These are phyloP conservation scores for Chalaropsis thielavioides DNA, from an alignment of 2,329 filamentous ascomycete species.

Conservation along the genomic window DNA sequence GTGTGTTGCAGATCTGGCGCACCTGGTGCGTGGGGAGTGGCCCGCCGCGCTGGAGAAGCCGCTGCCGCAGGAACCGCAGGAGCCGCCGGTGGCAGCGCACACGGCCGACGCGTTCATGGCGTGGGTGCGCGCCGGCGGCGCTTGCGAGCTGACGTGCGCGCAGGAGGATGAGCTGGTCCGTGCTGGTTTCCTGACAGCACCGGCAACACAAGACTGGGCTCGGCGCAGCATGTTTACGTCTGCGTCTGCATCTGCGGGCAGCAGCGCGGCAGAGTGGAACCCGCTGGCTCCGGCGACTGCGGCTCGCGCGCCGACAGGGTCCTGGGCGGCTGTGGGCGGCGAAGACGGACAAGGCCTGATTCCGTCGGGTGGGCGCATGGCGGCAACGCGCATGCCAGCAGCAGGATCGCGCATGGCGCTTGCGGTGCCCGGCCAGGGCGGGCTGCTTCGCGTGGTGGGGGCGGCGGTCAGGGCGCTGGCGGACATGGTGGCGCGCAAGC, in stretches of 20 bases:
- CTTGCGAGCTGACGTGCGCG: conserved; percentile 26
- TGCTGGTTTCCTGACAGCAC: conserved; percentile 51
- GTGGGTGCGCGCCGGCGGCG: conserved; percentile 20
- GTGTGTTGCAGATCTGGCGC: conserved; percentile 37
- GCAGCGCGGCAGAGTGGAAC: conserved; percentile 42
- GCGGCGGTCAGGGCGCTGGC: conserved; percentile 27
- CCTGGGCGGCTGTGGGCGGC: conserved; percentile 37
- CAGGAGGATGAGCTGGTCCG: conserved; percentile 46
- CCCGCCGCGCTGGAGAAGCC: conserved; percentile 25
- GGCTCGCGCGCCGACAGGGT: conserved; percentile 15
- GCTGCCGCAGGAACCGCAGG: too few relatives aligned
- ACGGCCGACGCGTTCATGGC: conserved; percentile 37
- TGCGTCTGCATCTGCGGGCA: neutral
- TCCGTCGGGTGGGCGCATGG: conserved; percentile 24
- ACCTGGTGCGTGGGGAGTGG: conserved; percentile 26
- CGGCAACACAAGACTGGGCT: conserved; percentile 11
- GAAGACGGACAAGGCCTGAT: conserved; percentile 27
- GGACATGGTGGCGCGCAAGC: conserved; percentile 40
- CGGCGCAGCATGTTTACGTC: neutral
- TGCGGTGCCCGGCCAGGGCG: conserved; percentile 51
- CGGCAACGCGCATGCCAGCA: neutral
- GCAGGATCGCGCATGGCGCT: conserved; percentile 33
- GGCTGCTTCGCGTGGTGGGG: conserved; percentile 50
- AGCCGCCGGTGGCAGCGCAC: conserved; percentile 15
- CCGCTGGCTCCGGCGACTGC: conserved; percentile 30